These are phyloP conservation scores for Thermochaetoides thermophila DNA, from an alignment of 495 filamentous ascomycete genomes.

Conservation along the genomic window DNA sequence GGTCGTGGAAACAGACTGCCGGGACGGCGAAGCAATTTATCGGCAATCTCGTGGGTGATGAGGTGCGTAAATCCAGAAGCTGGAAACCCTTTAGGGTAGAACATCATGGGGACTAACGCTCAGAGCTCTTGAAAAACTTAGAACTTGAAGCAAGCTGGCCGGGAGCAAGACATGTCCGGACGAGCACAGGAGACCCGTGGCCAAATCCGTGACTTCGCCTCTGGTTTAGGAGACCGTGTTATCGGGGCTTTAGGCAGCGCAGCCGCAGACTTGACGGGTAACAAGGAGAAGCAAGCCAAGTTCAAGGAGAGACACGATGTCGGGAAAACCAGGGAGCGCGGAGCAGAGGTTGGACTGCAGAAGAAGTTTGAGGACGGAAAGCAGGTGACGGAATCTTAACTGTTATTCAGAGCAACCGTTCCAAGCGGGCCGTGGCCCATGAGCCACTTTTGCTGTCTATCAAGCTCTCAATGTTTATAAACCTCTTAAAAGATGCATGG, in stretches of 20 bases:
- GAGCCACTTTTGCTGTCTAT: no score
- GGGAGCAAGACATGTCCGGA: conserved; percentile 64
- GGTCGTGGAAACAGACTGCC: conserved; percentile 74
- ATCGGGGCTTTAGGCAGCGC: conserved; percentile 55
- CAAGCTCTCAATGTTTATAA: no score
- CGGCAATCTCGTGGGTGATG: conserved; percentile 59
- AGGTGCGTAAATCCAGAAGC: conserved; percentile 28
- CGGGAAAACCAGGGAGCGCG: conserved; percentile 75
- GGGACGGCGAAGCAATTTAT: conserved; percentile 74
- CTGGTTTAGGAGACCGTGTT: conserved; percentile 57
- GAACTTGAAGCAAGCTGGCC: conserved; percentile 55
- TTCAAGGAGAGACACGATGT: conserved; percentile 57
- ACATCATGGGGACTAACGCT: not conserved
- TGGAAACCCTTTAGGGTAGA: not conserved
- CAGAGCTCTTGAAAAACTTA: conserved; percentile 3
- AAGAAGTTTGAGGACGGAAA: conserved; percentile 43
- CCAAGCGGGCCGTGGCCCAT: not conserved
- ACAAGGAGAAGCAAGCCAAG: conserved; percentile 44
- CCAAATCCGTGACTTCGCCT: conserved; percentile 61
- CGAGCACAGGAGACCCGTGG: conserved; percentile 73
- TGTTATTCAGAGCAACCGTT: not conserved
- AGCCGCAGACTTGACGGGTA: conserved; percentile 56
- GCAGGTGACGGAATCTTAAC: conserved; percentile 1
- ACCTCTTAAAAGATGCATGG: no score
- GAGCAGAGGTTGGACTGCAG: conserved; percentile 68